Base-by-base conservation (phyloP, 305 asterid genomes). In the Fraxinus velutina region DNA sequence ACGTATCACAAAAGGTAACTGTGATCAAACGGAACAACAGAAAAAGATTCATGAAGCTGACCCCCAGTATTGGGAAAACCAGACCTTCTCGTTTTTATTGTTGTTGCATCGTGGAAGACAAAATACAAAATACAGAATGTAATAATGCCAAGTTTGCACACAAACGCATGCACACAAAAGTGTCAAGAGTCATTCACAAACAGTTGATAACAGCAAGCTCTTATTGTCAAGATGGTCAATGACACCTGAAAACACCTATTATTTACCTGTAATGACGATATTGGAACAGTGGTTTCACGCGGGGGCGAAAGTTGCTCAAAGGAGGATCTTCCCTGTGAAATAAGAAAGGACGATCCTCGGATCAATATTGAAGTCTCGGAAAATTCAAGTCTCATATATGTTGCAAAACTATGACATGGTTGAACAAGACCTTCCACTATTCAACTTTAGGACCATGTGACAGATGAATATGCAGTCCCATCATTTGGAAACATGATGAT, bases 261-360 rank as follows among this genome's bases (percentile, higher is more conserved):
- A 78, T 52, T 83, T 91, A 96, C 98, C 98, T 96, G 96, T 96
- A 96, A 88, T 96, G 98, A 21, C 98, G 98, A 86, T 96, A 96
- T 80, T 94, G 99, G 87, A 96, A 96, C 80, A 93, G 99, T 52
- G 97, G 96, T 83, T 92, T 90, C 79, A 95, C 92, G 50, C 98
- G 98, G 34, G 98, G 98, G 21, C 98, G 99, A 73, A 93, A 91
- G 83, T 97, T 93, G 90, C 85, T 91, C 81, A 89, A 60, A 70
- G 94, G 92, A 86, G 98, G 87, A 91, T 96, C 99, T 78, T 92
- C 97, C 99, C 99, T 96, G 94, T 82, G 77, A 88, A 86, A 81
- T 71, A 80, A 75, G 76, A 73, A 86, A 80, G 73, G 83, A 21
- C 19, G 47, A 55, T 33, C 60, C 79, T 82, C 75, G 70, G 71